These are phyloP conservation scores for Penicillium pancosmium DNA, from an alignment of 495 filamentous ascomycete species.

Conservation along the genomic window DNA sequence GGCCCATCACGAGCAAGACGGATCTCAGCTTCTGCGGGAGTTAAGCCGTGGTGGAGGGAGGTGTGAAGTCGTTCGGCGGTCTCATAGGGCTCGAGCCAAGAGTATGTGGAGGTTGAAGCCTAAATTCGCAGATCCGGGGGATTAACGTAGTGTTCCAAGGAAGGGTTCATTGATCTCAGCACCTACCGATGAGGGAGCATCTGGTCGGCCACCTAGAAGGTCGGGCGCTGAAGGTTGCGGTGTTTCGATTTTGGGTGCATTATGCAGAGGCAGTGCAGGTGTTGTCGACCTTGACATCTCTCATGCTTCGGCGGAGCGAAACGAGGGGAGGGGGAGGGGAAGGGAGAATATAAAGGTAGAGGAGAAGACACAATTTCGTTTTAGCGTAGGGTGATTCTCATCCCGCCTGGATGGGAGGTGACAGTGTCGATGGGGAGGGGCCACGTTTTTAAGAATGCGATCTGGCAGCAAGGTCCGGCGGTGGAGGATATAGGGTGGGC, in stretches of 20 bases:
- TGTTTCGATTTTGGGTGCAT: conserved; percentile 43
- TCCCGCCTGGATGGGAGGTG: conserved; percentile 32
- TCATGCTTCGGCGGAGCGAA: conserved; percentile 43
- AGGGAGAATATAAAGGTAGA: conserved; percentile 17
- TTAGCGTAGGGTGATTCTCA: conserved; percentile 32
- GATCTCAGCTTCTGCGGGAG: conserved; percentile 75
- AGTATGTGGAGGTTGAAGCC: conserved; percentile 62
- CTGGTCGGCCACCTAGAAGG: conserved; percentile 37
- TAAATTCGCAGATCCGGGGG: conserved; percentile 23
- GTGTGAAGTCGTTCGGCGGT: conserved; percentile 77
- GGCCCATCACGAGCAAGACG: conserved; percentile 80
- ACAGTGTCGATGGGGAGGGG: conserved; percentile 13
- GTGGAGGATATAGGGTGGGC: conserved; percentile 14
- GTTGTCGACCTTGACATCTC: conserved; percentile 64
- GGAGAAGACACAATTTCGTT: conserved; percentile 17
- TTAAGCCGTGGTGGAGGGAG: conserved; percentile 80
- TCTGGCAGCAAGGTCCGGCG: conserved; percentile 30
- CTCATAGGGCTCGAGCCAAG: conserved; percentile 70
- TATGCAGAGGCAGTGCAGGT: conserved; percentile 58
- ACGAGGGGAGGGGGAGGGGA: neutral
- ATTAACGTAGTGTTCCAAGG: conserved; percentile 12
- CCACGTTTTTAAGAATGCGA: conserved; percentile 35
- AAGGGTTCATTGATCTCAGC: neutral
- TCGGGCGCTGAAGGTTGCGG: conserved; percentile 40
- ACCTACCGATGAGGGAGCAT: conserved; percentile 40